Evolutionary conservation across 495 filamentous ascomycete species (phyloP), one percentile per base, ranked within the genome.

Genomic region (Aspergillus incahuasiensis): DNA sequence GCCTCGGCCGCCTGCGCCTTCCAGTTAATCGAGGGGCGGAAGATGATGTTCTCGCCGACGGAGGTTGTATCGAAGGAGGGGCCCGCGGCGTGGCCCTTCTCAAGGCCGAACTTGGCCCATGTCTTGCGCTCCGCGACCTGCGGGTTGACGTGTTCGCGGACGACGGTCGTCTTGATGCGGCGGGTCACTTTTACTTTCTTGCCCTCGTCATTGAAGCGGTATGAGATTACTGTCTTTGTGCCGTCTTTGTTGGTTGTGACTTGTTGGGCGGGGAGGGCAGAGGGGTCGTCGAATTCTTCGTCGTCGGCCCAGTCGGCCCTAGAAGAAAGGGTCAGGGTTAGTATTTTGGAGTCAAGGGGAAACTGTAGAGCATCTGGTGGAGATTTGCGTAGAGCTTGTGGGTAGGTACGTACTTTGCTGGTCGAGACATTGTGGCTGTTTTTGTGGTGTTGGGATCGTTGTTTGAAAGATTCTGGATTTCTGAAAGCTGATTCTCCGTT

Each of bases 121-220:
- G 81, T 76, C 68, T 91, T 87, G 61, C 94, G 90, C 77, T 95
- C 91, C 41, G 94, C 94, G 40, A 97, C 91, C 59, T 91, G 90
- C 24, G 95, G 94, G 81, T 97, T 97, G 65, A 97, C 94, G 56
- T 90, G 82, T 73, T 95, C 90, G 68, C 89, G 86, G 63, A 91
- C 82, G 42, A 91, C 82, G 59, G 89, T 95, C 48, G 90, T 88
- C 65, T 90, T 89, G 75, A 97, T 94, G 55, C 90, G 87, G 62
- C 91, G 91, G 40, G 91, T 96, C 32, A 91, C 91, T 80, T 96
- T 96, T 60, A 97, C 88, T 69, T 94, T 94, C 75, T 96, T 92
- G 71, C 89, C 88, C 46, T 91, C 83, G 59, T 97, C 94, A 78
- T 94, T 91, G 79, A 89, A 85, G 45, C 86, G 82, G 82, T 91